Base-by-base conservation (phyloP, 768 basidiomycete species). In the Suillus subaureus region DNA sequence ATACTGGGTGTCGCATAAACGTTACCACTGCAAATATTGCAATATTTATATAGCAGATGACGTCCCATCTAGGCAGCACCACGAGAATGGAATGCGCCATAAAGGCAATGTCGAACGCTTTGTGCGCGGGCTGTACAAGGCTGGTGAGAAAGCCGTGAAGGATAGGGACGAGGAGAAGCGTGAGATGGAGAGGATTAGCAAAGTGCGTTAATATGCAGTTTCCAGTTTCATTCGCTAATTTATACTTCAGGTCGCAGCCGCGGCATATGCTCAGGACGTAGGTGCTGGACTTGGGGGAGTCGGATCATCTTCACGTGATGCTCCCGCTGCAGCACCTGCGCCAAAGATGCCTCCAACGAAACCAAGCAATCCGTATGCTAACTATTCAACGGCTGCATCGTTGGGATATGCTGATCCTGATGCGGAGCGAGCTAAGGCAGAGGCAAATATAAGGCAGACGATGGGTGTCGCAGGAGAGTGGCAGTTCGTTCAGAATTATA, bases 31-130 rank as follows among this genome's bases (percentile, higher is more conserved):
- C 89, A 95, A 96, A 75, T 98, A 98, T 82, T 99, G 97, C 81
- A 92, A 95, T 61, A 95, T 94, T 68, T 98, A 90, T 81, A 98
- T 99, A 67, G 87, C 95, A 61, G 97, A 99, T 79, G 97, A 99
- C 83, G 94, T 83, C 12, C 92, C 97, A 66, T 98, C 97, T 1
- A 85, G 93, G 61, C 83, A 87, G 69, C 94, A 94, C 62, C 97
- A 99, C 74, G 97, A 99, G 78, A 92, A 87, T 68, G 97, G 97
- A 49, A 79, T 98, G 54, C 87, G 93, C 39, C 97, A 99, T 81
- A 91, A 96, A 73, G 97, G 97, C 54, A 97, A 93, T 75, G 87
- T 91, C 65, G 97, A 99, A 72, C 85, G 96, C 21, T 97, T 91
- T 78, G 91, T 99, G 64, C 84, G 96, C 28, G 89, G 92, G 45